These are phyloP conservation scores for Barnettozyma vustinii DNA, from an alignment of 805 yeast genomes.

Conservation along the genomic window DNA sequence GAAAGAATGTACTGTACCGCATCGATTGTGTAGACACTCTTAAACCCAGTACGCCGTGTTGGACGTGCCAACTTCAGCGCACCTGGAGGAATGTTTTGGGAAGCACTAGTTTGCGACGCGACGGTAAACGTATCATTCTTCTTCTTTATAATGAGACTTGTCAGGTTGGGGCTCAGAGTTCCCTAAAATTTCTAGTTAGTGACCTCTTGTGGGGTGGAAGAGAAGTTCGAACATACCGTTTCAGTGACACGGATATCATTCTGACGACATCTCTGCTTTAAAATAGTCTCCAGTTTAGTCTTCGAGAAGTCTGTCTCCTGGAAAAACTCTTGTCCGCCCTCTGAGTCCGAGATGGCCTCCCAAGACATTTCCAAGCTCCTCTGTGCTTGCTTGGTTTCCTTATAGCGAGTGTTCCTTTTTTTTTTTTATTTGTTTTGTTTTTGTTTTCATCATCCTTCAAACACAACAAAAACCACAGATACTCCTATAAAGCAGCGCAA, in stretches of 20 bases:
- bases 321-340: conserved; percentile 7
- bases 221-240: conserved; percentile 1
- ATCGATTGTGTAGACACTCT: conserved; percentile 21
- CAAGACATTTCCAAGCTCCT: neutral
- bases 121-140: neutral
- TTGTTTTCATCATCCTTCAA: neutral
- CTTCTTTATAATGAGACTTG: neutral
- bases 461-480: neutral
- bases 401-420: neutral
- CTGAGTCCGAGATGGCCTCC: conserved; percentile 10
- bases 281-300: neutral
- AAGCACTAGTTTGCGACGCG: neutral
- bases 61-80: neutral
- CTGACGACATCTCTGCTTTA: neutral
- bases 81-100: neutral
- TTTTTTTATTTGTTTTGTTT: neutral
- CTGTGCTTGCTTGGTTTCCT: neutral
- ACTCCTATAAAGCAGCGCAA: neutral
- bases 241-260: neutral
- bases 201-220: neutral
- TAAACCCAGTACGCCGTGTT: neutral
- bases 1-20: conserved; percentile 18
- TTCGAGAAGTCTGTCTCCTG: conserved; percentile 6
- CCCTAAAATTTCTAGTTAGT: neutral
- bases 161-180: neutral